Evolutionary conservation across 177 flowering plant genomes (phyloP), one percentile per base, ranked within the genome.

Genomic region (Vitis hybrid): DNA sequence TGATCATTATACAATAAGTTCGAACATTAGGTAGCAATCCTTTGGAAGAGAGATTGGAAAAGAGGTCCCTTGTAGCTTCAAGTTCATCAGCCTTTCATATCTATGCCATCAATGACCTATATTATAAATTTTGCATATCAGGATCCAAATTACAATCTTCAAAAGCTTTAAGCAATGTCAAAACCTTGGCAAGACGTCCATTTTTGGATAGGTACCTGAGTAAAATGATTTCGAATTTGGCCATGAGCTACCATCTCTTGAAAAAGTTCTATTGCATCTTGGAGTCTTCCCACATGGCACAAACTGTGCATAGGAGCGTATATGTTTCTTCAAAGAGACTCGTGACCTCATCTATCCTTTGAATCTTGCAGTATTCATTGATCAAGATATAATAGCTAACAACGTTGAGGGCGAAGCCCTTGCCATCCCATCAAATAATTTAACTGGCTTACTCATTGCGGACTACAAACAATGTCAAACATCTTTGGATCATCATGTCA

Each of bases 1-100:
- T 65, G 12, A 74, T 59, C 14, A 74, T 34, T 2, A 58, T 49
- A 26, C 22, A 69, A 45, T 62, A 74, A 22, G 56, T 65, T 3
- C 18, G 4, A 13, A 22, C 22, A 48, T 65, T 10, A 14, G 69
- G 73, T 5, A 16, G 1, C 10, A 51, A 31, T 0, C 68, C 68
- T 50, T 49, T 63, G 8, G 45, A 2, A 7, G 50, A 12, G 26
- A 74, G 26, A n/a, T 2, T 3, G 5, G 2, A 39, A 52, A 74
- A 74, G 20, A 74, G 48, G n/a, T 51, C 26, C 52, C 31, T 63
- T 12, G 71, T 64, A 9, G 48, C 22, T 2, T 50, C 68, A 22
- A 56, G 18, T 58, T 68, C 31, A 7, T 59, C 69, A 29, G 26
- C 51, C 29, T 15, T 15, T 8, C 69, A 66, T 22, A 54, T 29